Evolutionary conservation across 306 rosid genomes (phyloP), one percentile per base, ranked within the genome.

Genomic region (Medicago arabica): DNA sequence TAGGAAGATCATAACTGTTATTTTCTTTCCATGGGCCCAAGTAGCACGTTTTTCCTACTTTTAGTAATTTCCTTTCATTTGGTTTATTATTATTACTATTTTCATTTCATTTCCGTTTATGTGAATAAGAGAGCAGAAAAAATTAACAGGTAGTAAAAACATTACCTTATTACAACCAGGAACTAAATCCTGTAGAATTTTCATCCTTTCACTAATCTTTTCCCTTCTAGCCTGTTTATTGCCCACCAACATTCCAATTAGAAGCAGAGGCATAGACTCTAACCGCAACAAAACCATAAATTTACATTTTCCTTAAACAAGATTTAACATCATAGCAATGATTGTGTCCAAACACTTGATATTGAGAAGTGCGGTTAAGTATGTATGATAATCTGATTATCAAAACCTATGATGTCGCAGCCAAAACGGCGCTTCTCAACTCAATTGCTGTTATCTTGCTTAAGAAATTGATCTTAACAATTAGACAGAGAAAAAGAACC

Each of bases 91-190:
- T 28, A 60, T 25, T 60, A 60, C 4, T 23, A 53, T 8, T 3
- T 16, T 1, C 4, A 17, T 3, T 16, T 1, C 4, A 17, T 43
- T 51, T 49, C 57, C 7, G 15, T 15, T 36, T 69, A n/a, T 58
- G 40, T 11, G 8, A 8, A 34, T n/a, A 49, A 6, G 8, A 34
- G 19, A 44, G 28, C 18, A 59, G 38, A 39, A 62, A 43, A 47
- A 64, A 47, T 19, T 11, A 34, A 63, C 55, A 57, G 47, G 60
- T 23, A 34, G 54, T 6, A 75, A 57, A 43, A 44, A 49, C 57
- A 79, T 23, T 80, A 93, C 98, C 98, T 93, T 91, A 76, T 91
- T 87, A 82, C 98, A 93, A 70, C 98, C 97, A 43, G 98, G 98
- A 58, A 93, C 98, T 46, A 93, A 91, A 83, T 91, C 98, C 74